These are phyloP conservation scores for Candida sojae DNA, from an alignment of 1,139 yeast genomes.

Conservation along the genomic window DNA sequence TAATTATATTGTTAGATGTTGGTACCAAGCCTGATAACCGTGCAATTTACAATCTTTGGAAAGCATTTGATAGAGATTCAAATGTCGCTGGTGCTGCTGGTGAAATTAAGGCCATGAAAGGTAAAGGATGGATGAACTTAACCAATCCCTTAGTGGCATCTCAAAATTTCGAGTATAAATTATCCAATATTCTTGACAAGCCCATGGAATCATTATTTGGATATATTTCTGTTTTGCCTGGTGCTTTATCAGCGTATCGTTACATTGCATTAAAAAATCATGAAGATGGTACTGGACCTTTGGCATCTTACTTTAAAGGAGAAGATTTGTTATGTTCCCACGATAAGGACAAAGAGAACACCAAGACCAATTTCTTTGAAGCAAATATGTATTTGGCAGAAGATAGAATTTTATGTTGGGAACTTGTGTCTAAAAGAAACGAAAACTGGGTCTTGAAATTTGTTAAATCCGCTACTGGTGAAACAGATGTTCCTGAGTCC, in stretches of 20 bases:
- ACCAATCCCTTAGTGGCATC: slow-evolving; percentile 93
- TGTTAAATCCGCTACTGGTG: slow-evolving; percentile 92
- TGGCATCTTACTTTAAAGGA: slow-evolving; percentile 86
- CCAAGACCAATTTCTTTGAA: slow-evolving; percentile 74
- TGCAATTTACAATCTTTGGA: slow-evolving; percentile 92
- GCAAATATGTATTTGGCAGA: slow-evolving; percentile 98
- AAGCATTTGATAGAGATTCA: slow-evolving; percentile 92
- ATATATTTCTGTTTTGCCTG: slow-evolving; percentile 90
- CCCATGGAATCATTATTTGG: slow-evolving; percentile 95
- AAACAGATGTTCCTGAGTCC: slow-evolving; percentile 94
- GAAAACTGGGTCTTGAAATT: slow-evolving; percentile 93
- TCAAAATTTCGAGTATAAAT: slow-evolving; percentile 94
- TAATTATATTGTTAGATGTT: slow-evolving; percentile 81
- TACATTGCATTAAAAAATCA: slow-evolving; percentile 84
- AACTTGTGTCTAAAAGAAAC: slow-evolving; percentile 81
- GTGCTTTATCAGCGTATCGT: slow-evolving; percentile 94
- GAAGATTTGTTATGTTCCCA: slow-evolving; percentile 56
- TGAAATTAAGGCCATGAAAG: slow-evolving; percentile 92
- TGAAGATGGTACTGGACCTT: slow-evolving; percentile 91
- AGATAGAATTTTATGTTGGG: slow-evolving; percentile 97
- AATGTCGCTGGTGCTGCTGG: slow-evolving; percentile 99
- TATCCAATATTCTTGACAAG: slow-evolving; percentile 92
- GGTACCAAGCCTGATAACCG: slow-evolving; percentile 88
- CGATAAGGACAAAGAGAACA: slow-evolving; percentile 32
- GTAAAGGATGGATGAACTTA: slow-evolving; percentile 76